Conservation (phyloP, 2,329 filamentous ascomycete genomes). For the Albifimbria verrucaria region DNA sequence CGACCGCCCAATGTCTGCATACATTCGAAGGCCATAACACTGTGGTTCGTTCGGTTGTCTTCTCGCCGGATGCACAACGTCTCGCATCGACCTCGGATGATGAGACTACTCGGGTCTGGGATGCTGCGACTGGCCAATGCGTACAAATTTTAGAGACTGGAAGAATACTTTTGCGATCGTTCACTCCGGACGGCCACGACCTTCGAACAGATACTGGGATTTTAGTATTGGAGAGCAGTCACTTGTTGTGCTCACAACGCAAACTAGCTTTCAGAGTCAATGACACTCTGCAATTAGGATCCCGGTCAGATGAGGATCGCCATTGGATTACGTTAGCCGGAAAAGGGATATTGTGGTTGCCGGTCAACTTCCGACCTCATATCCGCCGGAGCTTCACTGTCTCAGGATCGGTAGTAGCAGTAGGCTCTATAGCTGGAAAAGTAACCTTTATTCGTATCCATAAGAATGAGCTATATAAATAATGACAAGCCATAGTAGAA, state of each 20-base stretch:
- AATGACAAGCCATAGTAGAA: no score
- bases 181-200: neutral
- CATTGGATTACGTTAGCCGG: neutral
- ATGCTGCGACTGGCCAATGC: neutral
- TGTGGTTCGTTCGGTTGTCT: no score
- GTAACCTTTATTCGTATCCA: neutral
- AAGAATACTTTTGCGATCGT: neutral
- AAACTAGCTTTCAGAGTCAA: neutral
- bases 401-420: neutral
- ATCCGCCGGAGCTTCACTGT: neutral
- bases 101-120: slow-evolving; percentile 8
- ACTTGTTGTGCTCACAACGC: neutral
- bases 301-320: neutral
- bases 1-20: no score
- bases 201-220: neutral
- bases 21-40: neutral
- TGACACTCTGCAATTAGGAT: neutral
- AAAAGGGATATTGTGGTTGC: neutral
- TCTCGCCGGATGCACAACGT: no score
- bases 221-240: neutral
- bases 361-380: neutral
- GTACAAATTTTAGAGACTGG: neutral
- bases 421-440: neutral
- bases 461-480: neutral
- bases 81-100: no score